phyloP scores from a whole-genome alignment of 441 rosid species.

The Corymbia calophylla region DNA sequence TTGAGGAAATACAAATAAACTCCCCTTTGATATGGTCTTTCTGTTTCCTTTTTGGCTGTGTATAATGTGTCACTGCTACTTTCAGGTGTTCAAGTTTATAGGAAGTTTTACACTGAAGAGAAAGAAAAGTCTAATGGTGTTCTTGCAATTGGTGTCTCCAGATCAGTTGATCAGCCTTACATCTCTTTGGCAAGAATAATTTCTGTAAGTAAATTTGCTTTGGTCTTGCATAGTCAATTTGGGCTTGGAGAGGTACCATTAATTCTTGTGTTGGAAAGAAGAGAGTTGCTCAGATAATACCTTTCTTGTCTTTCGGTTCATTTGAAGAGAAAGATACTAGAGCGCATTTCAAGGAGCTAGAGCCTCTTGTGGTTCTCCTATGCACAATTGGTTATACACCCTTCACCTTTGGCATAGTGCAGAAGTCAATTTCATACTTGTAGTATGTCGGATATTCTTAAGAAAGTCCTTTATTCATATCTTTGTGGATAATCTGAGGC shows the following conservation, averaged over 20 bases:
- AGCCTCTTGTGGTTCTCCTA: neutral
- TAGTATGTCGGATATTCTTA: neutral
- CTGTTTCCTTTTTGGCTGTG: neutral
- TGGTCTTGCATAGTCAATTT: neutral
- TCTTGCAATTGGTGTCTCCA: conserved; percentile 44
- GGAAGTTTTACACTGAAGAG: conserved; percentile 67
- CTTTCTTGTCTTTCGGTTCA: neutral
- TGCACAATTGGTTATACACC: neutral
- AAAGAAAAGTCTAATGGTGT: conserved; percentile 67
- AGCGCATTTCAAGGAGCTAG: neutral
- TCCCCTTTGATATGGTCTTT: neutral
- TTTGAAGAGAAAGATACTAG: neutral
- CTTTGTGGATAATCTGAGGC: neutral
- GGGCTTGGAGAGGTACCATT: neutral
- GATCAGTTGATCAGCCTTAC: conserved; percentile 50
- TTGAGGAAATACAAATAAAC: neutral
- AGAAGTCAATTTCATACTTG: neutral
- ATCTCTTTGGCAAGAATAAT: conserved; percentile 41
- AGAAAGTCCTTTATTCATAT: neutral
- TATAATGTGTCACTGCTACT: neutral
- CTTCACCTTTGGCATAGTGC: neutral
- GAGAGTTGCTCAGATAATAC: neutral
- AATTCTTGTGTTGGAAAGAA: neutral
- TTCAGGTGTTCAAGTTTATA: conserved; percentile 53
- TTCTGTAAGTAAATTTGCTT: conserved; percentile 38